Base-by-base conservation (phyloP, 164 flowering plant genomes). In the Umbilicus rupestris region DNA sequence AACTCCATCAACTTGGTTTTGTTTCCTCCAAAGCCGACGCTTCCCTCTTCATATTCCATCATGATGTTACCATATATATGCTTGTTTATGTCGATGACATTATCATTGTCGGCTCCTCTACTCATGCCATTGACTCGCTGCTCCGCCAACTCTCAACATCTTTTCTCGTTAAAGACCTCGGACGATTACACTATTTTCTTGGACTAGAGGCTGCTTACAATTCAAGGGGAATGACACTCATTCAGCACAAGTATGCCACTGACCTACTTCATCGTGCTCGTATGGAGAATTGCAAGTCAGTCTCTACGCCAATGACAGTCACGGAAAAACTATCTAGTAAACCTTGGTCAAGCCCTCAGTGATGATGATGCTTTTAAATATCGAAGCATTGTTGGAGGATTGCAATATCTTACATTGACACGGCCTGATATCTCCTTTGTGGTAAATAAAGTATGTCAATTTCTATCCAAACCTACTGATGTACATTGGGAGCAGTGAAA, bases 41-140 rank as follows among this genome's bases (percentile, higher is more conserved):
- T 1, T 68, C 65, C 28, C 22, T 68, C 9, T 68, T 58, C 17
- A 20, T 58, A 1, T 5, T 11, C 22, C 58, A 2, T 33, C 6
- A 6, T 33, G 11, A 7, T 0, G 1, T 41, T 1, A 42, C 29
- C 20, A 44, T 42, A 17, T 31, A 16, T 15, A 17, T 68, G 15
- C 30, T 68, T 0, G 17, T 68, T 0, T 68, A 68, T 62, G 66
- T 68, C 3, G 71, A 60, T 31, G 66, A 68, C 7, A 68, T 68
- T 0, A 3, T 60, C 6, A n/a, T 68, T 9, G 49, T 42, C 7
- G 58, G 65, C 11, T 44, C 37, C 22, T 12, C 16, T 20, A 0
- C 11, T 5, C 26, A 0, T 2, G 14, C 28, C 7, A 4, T 63
- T 0, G 22, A 19, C 15, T 3, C 11, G 1, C 29, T 39, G 0